Conservation (phyloP, 164 flowering plant genomes). For the Nymphaea thermarum region DNA sequence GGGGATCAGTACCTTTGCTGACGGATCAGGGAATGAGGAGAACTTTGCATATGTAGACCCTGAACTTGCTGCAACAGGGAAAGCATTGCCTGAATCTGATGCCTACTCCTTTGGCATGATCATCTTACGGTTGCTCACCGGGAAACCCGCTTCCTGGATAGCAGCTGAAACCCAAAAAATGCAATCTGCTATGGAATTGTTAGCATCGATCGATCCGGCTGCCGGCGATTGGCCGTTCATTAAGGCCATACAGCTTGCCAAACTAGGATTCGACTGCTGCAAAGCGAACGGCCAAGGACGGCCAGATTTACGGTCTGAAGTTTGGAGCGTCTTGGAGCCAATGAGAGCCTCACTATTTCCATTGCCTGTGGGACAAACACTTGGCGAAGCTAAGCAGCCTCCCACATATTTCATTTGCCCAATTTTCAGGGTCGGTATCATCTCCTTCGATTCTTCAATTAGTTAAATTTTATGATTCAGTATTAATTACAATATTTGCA, state of each 20-base stretch:
- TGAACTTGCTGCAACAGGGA: slow-evolving; percentile 54
- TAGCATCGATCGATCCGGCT: slow-evolving; percentile 43
- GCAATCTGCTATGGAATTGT: slow-evolving; percentile 36
- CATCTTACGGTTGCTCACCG: slow-evolving; percentile 58
- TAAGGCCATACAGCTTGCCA: slow-evolving; percentile 76
- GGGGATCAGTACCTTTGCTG: slow-evolving; percentile 14
- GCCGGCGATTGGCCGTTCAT: slow-evolving; percentile 96
- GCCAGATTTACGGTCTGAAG: slow-evolving; percentile 67
- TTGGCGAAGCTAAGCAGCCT: slow-evolving; percentile 24
- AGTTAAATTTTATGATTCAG: neutral
- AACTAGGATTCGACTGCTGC: slow-evolving; percentile 61
- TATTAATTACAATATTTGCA: neutral
- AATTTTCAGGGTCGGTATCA: slow-evolving; percentile 29
- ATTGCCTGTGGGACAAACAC: slow-evolving; percentile 20
- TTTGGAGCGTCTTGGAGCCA: slow-evolving; percentile 70
- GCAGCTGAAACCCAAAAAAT: slow-evolving; percentile 56
- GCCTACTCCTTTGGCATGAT: slow-evolving; percentile 81
- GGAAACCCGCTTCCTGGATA: slow-evolving; percentile 51
- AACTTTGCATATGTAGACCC: slow-evolving; percentile 72
- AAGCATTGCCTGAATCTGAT: slow-evolving; percentile 65
- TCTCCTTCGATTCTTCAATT: neutral
- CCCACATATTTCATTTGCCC: slow-evolving; percentile 69
- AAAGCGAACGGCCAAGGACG: slow-evolving; percentile 34
- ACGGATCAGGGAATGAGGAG: slow-evolving; percentile 55
- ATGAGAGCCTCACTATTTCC: slow-evolving; percentile 46